A percentile compares a stretch with the other conserved stretches of the same genome.
Evolutionary conservation across 2,329 filamentous ascomycete species (phyloP).

Genomic region (Cytospora piceae): DNA sequence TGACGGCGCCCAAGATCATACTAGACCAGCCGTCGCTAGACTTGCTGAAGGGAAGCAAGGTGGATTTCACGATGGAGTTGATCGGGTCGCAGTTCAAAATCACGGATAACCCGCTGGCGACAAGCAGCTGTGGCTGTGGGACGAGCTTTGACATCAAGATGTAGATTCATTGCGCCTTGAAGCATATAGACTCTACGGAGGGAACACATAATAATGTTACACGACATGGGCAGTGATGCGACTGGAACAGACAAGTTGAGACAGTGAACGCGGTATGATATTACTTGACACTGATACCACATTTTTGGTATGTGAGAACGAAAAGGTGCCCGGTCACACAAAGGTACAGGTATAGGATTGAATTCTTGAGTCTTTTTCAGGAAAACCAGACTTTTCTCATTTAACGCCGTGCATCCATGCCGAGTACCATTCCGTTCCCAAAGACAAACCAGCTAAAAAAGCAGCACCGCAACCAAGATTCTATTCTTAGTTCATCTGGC

Average conservation of each 20-base stretch:
- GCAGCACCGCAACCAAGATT: slow-evolving; percentile 24
- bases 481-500: slow-evolving; percentile 89
- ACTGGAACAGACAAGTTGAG: slow-evolving; percentile 15
- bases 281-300: slow-evolving; percentile 25
- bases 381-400: slow-evolving; percentile 32
- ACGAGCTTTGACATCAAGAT: slow-evolving; percentile 95
- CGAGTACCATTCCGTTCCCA: slow-evolving; percentile 32
- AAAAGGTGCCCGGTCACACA: slow-evolving; percentile 29
- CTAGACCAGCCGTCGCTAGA: slow-evolving; percentile 88
- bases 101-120: slow-evolving; percentile 86
- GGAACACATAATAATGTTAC: slow-evolving; percentile 21
- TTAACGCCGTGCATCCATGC: slow-evolving; percentile 44
- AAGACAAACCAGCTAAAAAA: slow-evolving; percentile 39
- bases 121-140: slow-evolving; percentile 94
- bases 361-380: slow-evolving; percentile 25
- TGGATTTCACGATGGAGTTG: slow-evolving; percentile 95
- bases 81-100: slow-evolving; percentile 93
- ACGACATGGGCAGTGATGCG: slow-evolving; percentile 13
- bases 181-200: not conserved
- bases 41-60: slow-evolving; percentile 87
- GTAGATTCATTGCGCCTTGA: slow-evolving; percentile 38
- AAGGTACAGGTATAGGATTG: slow-evolving; percentile 26
- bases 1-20: slow-evolving; percentile 72
- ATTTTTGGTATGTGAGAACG: slow-evolving; percentile 12
- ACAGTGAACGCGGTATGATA: slow-evolving; percentile 22